These are phyloP conservation scores for Apiotrichum siamense DNA, from an alignment of 1,284 basidiomycete genomes.

Conservation along the genomic window DNA sequence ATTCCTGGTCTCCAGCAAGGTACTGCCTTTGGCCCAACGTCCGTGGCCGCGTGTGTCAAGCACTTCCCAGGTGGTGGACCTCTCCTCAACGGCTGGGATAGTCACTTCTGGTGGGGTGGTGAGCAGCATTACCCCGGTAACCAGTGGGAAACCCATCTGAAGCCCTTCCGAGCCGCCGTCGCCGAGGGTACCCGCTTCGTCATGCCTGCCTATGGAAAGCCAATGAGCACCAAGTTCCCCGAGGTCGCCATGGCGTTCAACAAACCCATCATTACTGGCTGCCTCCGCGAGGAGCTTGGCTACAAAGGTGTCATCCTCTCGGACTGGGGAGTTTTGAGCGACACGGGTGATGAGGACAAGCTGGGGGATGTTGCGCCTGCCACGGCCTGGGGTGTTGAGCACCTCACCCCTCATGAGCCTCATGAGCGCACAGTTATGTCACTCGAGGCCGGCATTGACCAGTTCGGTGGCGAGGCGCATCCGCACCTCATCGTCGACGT, in stretches of 20 bases:
- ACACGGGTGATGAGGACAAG: neutral
- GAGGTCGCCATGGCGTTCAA: slow-evolving; percentile 19
- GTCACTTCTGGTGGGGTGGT: slow-evolving; percentile 15
- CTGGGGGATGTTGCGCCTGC: slow-evolving; percentile 8
- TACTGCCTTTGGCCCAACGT: neutral
- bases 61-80: slow-evolving; percentile 20
- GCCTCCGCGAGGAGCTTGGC: slow-evolving; percentile 7
- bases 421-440: slow-evolving; percentile 12
- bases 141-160: slow-evolving; percentile 15
- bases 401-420: slow-evolving; percentile 6
- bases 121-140: slow-evolving; percentile 17
- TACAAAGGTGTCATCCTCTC: slow-evolving; percentile 16
- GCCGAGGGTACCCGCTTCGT: slow-evolving; percentile 8
- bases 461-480: slow-evolving; percentile 17
- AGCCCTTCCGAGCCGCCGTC: slow-evolving; percentile 16
- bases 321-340: slow-evolving; percentile 16
- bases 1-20: slow-evolving; percentile 10
- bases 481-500: slow-evolving; percentile 8
- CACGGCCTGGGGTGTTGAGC: slow-evolving; percentile 16
- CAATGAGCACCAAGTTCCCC: slow-evolving; percentile 8
- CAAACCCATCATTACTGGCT: slow-evolving; percentile 10
- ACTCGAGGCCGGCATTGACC: slow-evolving; percentile 18
- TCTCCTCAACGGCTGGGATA: slow-evolving; percentile 7
- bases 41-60: slow-evolving; percentile 16
- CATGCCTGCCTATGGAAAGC: slow-evolving; percentile 20